Base-by-base conservation (phyloP, 305 asterid species). In the Solanum hybrid region DNA sequence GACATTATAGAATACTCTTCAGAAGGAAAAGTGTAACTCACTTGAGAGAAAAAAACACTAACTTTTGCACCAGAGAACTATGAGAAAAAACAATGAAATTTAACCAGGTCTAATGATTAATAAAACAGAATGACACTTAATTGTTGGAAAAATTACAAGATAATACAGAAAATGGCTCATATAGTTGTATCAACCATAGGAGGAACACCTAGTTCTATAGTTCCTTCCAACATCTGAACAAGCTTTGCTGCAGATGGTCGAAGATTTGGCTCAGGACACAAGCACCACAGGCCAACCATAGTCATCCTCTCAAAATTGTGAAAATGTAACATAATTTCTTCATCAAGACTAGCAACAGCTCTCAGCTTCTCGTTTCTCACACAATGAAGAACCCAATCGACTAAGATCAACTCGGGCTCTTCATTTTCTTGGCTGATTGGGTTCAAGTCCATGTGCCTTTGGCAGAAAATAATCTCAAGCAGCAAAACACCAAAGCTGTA, bases 401-500 rank as follows among this genome's bases (percentile, higher is more conserved):
- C 89, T 72, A 87, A 87, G 56, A 87, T 87, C 89, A 87, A 32
- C 78, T 71, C 69, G 8, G 14, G 3, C 81, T 38, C 82, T 71
- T 86, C 71, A 12, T 72, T 69, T 87, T 8, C 71, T 87, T 87
- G 40, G 11, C 6, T 22, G 8, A 72, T 19, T 87, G 37, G 14
- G 17, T 87, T 72, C 84, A 87, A 87, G 32, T 87, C 84, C 51
- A 87, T 60, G 40, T 87, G 89, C 89, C 71, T 87, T 75, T 75
- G 11, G 89, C 71, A 72, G 37, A 87, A 87, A 72, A 72, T 87
- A 22, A 87, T 87, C 64, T 87, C 89, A 10, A 72, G 82, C 36
- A 87, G 12, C 82, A 87, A 64, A 4, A 72, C 89, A 4, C 93
- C 92, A 24, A 88, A 92, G 73, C 93, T 92, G 86, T 90, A 91